Evolutionary conservation across 306 rosid species (phyloP).

Genomic region (Vigna trinervia): DNA sequence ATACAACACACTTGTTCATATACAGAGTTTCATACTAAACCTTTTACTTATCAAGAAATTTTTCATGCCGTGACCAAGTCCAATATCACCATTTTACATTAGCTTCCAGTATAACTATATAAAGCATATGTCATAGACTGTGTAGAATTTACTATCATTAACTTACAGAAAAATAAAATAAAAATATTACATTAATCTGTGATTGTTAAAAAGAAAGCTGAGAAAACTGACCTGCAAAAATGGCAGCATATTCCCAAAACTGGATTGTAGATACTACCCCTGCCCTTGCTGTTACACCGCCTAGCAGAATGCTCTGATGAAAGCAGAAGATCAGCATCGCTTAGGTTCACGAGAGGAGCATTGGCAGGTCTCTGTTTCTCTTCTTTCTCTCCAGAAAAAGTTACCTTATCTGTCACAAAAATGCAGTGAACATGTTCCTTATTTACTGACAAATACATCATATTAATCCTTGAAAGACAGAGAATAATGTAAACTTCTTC

Average conservation of each 20-base stretch:
- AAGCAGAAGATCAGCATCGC: slow-evolving; percentile 40
- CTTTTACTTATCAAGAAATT: not conserved
- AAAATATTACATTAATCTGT: not conserved
- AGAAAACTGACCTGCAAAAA: slow-evolving; percentile 67
- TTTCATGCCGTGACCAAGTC: not conserved
- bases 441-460: too few relatives aligned
- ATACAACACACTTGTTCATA: not conserved
- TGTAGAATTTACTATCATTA: not conserved
- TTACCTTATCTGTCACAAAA: slow-evolving; percentile 6
- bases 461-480: too few relatives aligned
- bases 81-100: not conserved
- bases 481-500: not conserved
- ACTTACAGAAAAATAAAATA: too few relatives aligned
- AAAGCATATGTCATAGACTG: not conserved
- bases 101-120: not conserved
- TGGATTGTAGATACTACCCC: slow-evolving; percentile 69
- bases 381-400: slow-evolving; percentile 24
- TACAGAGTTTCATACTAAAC: not conserved
- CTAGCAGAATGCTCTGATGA: slow-evolving; percentile 52
- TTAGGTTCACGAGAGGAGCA: slow-evolving; percentile 54
- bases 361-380: slow-evolving; percentile 64
- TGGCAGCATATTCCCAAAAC: slow-evolving; percentile 76
- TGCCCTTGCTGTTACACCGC: slow-evolving; percentile 70
- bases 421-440: not conserved
- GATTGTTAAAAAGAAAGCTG: not conserved